phyloP scores from a whole-genome alignment of 2,329 filamentous ascomycete genomes.

The Xylaria sp. region DNA sequence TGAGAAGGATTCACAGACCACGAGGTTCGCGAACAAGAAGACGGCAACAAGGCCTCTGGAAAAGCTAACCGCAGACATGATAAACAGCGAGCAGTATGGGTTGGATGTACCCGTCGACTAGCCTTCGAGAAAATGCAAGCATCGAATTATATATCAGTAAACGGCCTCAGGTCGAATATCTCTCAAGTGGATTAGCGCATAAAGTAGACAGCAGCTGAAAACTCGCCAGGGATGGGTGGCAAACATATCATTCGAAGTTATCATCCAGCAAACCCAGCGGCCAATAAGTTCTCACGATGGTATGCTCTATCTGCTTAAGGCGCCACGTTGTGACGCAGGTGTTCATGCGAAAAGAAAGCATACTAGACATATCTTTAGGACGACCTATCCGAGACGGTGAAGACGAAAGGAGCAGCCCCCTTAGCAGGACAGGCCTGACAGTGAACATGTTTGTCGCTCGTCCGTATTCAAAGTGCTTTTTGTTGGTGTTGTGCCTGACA shows the following conservation, averaged over 20 bases:
- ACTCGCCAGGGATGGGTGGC: neutral
- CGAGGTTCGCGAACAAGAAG: neutral
- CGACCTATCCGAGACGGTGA: neutral
- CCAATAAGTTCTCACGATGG: no score
- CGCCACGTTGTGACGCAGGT: no score
- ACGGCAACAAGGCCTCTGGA: neutral
- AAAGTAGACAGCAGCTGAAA: neutral
- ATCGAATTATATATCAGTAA: neutral
- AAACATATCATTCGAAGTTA: neutral
- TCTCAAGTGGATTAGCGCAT: neutral
- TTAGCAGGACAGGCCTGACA: no score
- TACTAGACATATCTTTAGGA: neutral
- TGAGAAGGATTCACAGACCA: neutral
- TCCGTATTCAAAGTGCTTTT: no score
- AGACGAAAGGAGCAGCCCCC: neutral
- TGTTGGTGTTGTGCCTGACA: no score
- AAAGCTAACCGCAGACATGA: neutral
- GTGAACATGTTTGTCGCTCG: no score
- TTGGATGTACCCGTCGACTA: neutral
- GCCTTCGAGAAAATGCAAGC: neutral
- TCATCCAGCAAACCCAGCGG: no score
- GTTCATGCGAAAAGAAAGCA: no score
- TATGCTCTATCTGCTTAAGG: no score
- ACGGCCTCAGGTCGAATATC: neutral
- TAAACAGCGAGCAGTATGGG: neutral